These are phyloP conservation scores for Lomentospora prolificans DNA, from an alignment of 2,329 filamentous ascomycete species.

Conservation along the genomic window DNA sequence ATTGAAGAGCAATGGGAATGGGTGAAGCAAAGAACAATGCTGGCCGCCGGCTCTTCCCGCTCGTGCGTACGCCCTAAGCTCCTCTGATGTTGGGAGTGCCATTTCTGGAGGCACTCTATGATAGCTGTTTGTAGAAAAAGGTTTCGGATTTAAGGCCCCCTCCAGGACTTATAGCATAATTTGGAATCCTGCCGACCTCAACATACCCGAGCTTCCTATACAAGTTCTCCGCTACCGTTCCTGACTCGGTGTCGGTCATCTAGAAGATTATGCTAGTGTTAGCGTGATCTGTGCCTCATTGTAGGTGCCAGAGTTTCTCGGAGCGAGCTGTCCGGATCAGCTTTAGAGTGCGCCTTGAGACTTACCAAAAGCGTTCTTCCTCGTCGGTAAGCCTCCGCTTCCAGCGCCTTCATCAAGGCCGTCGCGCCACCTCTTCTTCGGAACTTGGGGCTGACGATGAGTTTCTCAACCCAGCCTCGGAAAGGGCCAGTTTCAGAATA, in stretches of 20 bases:
- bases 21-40: too few relatives aligned
- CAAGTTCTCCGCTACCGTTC: conserved; percentile 40
- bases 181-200: conserved; percentile 44
- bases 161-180: conserved; percentile 38
- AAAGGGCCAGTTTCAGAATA: conserved; percentile 46
- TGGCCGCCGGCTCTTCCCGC: too few relatives aligned
- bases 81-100: neutral
- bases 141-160: conserved; percentile 39
- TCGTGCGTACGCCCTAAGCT: too few relatives aligned
- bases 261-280: conserved; percentile 15
- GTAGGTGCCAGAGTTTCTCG: neutral
- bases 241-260: conserved; percentile 43
- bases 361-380: conserved; percentile 45
- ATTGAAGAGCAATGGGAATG: too few relatives aligned
- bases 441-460: conserved; percentile 43
- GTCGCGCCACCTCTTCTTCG: conserved; percentile 41
- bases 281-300: too few relatives aligned
- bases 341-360: too few relatives aligned
- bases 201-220: conserved; percentile 48
- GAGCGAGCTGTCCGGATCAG: neutral
- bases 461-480: conserved; percentile 44
- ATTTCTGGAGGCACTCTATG: neutral
- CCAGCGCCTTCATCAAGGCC: conserved; percentile 41
- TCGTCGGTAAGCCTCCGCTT: conserved; percentile 38
- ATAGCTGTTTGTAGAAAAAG: conserved; percentile 51